Conservation (phyloP, 805 yeast genomes). For the Kluyveromyces nonfermentans region DNA sequence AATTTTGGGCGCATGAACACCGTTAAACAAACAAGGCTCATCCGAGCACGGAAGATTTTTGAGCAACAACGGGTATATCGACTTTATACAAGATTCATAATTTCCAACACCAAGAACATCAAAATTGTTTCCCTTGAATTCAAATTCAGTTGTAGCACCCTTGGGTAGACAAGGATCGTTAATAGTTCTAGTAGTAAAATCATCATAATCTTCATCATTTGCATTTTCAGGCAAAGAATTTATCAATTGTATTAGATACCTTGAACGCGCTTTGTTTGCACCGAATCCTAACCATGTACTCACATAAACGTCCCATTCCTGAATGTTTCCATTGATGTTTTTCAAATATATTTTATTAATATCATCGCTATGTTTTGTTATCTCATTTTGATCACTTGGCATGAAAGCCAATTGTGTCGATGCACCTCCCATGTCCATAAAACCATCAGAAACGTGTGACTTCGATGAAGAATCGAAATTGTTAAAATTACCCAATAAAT, state of each 20-base stretch:
- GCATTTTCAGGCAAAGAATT: constrained; percentile 39
- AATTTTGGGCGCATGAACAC: constrained; percentile 86
- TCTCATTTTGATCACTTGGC: constrained; percentile 55
- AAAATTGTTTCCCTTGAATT: constrained; percentile 37
- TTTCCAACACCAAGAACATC: constrained; percentile 68
- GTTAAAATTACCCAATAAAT: constrained; percentile 59
- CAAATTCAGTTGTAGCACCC: constrained; percentile 43
- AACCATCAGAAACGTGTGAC: constrained; percentile 63
- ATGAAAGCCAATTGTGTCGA: constrained; percentile 93
- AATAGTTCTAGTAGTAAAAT: constrained; percentile 30
- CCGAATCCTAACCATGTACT: constrained; percentile 98
- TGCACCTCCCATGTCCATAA: constrained; percentile 99
- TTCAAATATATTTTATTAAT: constrained; percentile 57
- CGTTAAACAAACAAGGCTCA: constrained; percentile 87
- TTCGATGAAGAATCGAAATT: constrained; percentile 31
- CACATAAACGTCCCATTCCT: constrained; percentile 80
- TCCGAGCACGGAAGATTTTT: constrained; percentile 77
- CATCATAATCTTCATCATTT: constrained; percentile 39
- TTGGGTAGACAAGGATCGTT: constrained; percentile 77
- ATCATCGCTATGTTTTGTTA: constrained; percentile 61
- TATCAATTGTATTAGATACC: constrained; percentile 56
- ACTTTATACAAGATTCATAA: constrained; percentile 60
- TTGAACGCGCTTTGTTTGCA: constrained; percentile 81
- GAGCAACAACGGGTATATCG: constrained; percentile 66
- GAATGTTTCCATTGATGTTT: constrained; percentile 58